Evolutionary conservation across 2,329 filamentous ascomycete genomes (phyloP).

Genomic region (Aplosporella prunicola): DNA sequence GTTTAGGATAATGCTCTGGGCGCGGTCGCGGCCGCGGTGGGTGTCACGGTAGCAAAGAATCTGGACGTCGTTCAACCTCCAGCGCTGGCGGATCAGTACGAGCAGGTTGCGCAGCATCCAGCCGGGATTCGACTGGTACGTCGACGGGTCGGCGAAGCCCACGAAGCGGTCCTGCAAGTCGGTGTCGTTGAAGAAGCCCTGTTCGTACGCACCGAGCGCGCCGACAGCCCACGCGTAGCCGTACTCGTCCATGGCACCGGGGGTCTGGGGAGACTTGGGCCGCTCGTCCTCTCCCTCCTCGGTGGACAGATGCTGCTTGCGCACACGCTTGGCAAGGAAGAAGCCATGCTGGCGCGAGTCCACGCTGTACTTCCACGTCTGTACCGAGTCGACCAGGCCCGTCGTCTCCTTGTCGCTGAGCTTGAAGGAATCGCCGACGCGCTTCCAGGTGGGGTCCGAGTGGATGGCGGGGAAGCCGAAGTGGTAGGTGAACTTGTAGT

Average conservation of each 20-base stretch:
- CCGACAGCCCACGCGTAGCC: slow-evolving; percentile 70
- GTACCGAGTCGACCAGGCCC: slow-evolving; percentile 68
- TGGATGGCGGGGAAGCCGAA: slow-evolving; percentile 93
- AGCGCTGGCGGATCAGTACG: slow-evolving; percentile 73
- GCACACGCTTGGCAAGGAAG: slow-evolving; percentile 79
- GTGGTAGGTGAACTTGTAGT: slow-evolving; percentile 97
- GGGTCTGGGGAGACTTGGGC: slow-evolving; percentile 36
- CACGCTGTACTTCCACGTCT: slow-evolving; percentile 76
- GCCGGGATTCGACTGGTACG: slow-evolving; percentile 74
- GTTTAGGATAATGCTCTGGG: slow-evolving; percentile 69
- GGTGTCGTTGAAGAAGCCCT: slow-evolving; percentile 72
- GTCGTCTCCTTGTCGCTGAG: slow-evolving; percentile 64
- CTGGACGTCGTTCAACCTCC: slow-evolving; percentile 65
- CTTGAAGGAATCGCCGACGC: slow-evolving; percentile 24
- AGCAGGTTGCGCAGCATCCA: slow-evolving; percentile 91
- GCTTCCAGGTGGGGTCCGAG: slow-evolving; percentile 73
- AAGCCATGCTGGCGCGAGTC: slow-evolving; percentile 86
- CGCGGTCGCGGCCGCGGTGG: slow-evolving; percentile 65
- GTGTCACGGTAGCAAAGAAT: slow-evolving; percentile 86
- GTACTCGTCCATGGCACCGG: slow-evolving; percentile 41
- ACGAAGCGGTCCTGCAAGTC: slow-evolving; percentile 68
- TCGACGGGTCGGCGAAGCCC: slow-evolving; percentile 86
- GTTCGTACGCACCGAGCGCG: slow-evolving; percentile 68
- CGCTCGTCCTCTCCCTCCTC: slow-evolving; percentile 18
- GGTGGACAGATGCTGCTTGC: slow-evolving; percentile 15